Percentiles rank a stretch among this genome's conserved stretches.
These are phyloP conservation scores for Solanum pinnatisectum DNA, from an alignment of 257 asterid genomes.

Conservation along the genomic window DNA sequence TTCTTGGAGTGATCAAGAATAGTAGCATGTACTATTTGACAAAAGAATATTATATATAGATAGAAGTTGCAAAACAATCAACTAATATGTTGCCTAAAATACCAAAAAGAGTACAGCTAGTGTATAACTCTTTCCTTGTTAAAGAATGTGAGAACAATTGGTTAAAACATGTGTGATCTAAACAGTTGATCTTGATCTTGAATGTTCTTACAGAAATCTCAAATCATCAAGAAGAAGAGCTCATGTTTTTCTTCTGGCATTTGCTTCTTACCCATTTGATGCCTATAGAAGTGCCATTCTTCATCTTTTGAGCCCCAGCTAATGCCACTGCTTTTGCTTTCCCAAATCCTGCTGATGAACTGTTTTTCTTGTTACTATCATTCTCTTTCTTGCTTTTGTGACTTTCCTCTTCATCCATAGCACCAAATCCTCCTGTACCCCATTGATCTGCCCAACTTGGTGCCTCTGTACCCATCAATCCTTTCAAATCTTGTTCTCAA, in stretches of 20 bases:
- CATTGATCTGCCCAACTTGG: constrained; percentile 98
- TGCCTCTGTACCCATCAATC: constrained; percentile 48
- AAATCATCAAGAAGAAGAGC: constrained; percentile 14
- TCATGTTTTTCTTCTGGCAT: constrained; percentile 40
- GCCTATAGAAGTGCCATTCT: constrained; percentile 45
- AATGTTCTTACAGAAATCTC: too few relatives aligned
- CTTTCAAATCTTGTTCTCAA: background rate
- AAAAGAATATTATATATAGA: background rate
- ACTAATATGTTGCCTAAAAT: background rate
- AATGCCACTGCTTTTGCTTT: constrained; percentile 56
- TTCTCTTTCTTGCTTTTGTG: constrained; percentile 26
- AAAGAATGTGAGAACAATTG: too few relatives aligned
- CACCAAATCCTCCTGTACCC: constrained; percentile 89
- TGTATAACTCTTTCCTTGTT: too few relatives aligned
- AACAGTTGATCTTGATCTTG: too few relatives aligned
- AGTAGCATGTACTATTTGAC: background rate
- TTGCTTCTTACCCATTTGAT: constrained; percentile 69
- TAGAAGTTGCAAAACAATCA: background rate
- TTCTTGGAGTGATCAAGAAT: background rate
- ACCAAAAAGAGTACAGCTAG: too few relatives aligned
- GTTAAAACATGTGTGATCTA: too few relatives aligned
- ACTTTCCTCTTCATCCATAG: constrained; percentile 33
- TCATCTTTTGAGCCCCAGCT: constrained; percentile 56
- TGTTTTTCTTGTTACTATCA: constrained; percentile 25
- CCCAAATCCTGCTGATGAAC: constrained; percentile 32